Percentiles rank a stretch among this genome's conserved stretches.
phyloP scores from a whole-genome alignment of 1,139 yeast species.

The Pichia sp. region DNA sequence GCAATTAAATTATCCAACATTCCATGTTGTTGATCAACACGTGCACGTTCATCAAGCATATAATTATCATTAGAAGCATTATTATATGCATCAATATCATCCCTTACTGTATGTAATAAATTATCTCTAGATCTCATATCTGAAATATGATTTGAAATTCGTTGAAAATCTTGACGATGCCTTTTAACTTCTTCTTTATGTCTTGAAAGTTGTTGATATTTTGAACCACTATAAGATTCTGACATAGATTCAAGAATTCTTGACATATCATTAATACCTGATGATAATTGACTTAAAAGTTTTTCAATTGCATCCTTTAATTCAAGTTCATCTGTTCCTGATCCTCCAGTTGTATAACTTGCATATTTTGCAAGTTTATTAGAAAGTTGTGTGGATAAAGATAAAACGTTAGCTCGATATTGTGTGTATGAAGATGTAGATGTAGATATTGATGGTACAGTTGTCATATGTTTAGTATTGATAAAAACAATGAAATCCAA shows the following conservation, averaged over 20 bases:
- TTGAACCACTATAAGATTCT: slow-evolving; percentile 42
- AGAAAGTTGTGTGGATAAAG: slow-evolving; percentile 53
- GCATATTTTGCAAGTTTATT: slow-evolving; percentile 46
- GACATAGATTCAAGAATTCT: slow-evolving; percentile 39
- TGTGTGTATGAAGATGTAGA: slow-evolving; percentile 35
- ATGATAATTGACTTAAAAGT: slow-evolving; percentile 37
- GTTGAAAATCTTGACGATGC: slow-evolving; percentile 56
- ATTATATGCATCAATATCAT: slow-evolving; percentile 63
- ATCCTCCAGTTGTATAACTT: slow-evolving; percentile 45
- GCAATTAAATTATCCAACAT: slow-evolving; percentile 73
- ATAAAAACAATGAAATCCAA: neutral
- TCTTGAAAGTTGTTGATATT: slow-evolving; percentile 74
- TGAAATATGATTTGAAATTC: slow-evolving; percentile 33
- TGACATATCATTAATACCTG: slow-evolving; percentile 34
- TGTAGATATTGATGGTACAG: neutral
- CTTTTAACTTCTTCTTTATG: slow-evolving; percentile 74
- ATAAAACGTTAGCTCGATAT: slow-evolving; percentile 48
- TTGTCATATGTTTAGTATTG: too few species aligned
- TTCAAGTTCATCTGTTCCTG: slow-evolving; percentile 43
- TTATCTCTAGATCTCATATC: slow-evolving; percentile 71
- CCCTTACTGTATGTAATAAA: slow-evolving; percentile 65
- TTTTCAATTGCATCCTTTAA: slow-evolving; percentile 40
- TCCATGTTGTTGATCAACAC: slow-evolving; percentile 68
- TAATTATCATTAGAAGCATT: slow-evolving; percentile 35
- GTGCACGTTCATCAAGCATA: slow-evolving; percentile 66